A percentile compares a stretch with the other conserved stretches of the same genome.
Conservation (phyloP, 2,329 filamentous ascomycete genomes). For the Colletotrichum abscissum region DNA sequence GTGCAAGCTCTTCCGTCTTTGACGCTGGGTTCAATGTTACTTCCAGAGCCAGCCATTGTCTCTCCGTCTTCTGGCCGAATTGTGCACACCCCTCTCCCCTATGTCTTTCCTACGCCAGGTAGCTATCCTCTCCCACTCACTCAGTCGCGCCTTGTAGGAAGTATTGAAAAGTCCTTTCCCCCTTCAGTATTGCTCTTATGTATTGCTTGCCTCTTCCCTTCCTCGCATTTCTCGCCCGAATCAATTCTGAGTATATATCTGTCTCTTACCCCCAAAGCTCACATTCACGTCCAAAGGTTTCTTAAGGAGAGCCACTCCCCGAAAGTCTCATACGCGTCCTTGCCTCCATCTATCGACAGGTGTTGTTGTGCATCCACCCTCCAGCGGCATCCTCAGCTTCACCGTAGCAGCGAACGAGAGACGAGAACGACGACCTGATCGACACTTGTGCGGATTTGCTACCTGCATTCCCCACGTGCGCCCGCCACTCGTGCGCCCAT, state of each 20-base stretch:
- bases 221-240: not conserved
- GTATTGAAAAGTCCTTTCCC: constrained; percentile 32
- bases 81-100: constrained; percentile 7
- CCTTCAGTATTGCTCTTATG: not conserved
- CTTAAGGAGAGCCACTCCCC: not conserved
- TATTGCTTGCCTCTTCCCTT: not conserved
- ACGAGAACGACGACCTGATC: constrained; percentile 25
- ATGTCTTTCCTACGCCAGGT: not conserved
- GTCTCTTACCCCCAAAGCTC: not conserved
- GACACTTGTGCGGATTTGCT: constrained; percentile 19
- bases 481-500: constrained; percentile 8
- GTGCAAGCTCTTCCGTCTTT: not conserved
- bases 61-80: constrained; percentile 2
- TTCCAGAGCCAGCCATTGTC: not conserved
- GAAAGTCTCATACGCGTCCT: not conserved
- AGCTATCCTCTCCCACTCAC: not conserved
- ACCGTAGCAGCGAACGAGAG: constrained; percentile 7
- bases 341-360: constrained; percentile 1
- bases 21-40: not conserved
- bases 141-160: constrained; percentile 22
- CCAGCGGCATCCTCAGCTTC: not conserved
- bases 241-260: not conserved
- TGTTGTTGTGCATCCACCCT: constrained; percentile 6
- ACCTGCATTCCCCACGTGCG: constrained; percentile 30
- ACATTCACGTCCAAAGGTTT: not conserved